Percentiles rank a stretch among this genome's conserved stretches.
Evolutionary conservation across 1,284 basidiomycete species (phyloP).

Genomic region (Singerocomus inundabilis): DNA sequence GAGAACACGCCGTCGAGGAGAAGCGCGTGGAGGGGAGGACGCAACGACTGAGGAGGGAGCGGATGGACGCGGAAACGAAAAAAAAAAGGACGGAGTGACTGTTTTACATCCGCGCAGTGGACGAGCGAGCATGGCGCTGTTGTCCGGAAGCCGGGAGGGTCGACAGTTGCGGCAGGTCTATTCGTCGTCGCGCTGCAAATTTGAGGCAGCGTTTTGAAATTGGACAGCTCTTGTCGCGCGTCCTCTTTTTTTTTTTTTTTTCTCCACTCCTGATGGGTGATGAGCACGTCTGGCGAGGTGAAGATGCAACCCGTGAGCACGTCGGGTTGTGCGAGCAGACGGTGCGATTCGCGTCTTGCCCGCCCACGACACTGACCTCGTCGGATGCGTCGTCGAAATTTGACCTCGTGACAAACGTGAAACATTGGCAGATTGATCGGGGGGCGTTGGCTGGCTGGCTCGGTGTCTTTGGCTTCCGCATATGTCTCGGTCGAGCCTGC

Average conservation of each 20-base stretch:
- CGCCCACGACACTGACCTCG: too few species aligned
- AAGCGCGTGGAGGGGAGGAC: slow-evolving; percentile 6
- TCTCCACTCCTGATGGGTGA: too few species aligned
- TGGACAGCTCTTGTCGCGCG: slow-evolving; percentile 15
- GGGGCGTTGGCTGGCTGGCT: slow-evolving; percentile 27
- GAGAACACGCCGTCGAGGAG: slow-evolving; percentile 9
- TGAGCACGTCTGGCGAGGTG: too few species aligned
- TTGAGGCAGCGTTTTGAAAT: slow-evolving; percentile 34
- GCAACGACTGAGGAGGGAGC: slow-evolving; percentile 9
- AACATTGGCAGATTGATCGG: slow-evolving; percentile 36
- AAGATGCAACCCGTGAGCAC: too few species aligned
- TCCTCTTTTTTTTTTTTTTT: too few species aligned
- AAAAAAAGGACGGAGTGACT: slow-evolving; percentile 15
- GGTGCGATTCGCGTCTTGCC: too few species aligned
- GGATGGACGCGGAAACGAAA: slow-evolving; percentile 32
- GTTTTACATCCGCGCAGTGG: slow-evolving; percentile 33
- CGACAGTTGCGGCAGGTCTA: slow-evolving; percentile 22
- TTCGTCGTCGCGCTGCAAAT: slow-evolving; percentile 24
- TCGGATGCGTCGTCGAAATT: too few species aligned
- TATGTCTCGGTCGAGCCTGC: slow-evolving; percentile 31
- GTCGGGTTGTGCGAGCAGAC: too few species aligned
- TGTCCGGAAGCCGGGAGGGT: slow-evolving; percentile 29
- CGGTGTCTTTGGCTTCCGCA: slow-evolving; percentile 31
- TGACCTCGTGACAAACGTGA: slow-evolving; percentile 36
- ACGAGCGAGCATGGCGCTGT: slow-evolving; percentile 17